Conservation (phyloP, 1,284 basidiomycete species). For the Agaricales sp. region DNA sequence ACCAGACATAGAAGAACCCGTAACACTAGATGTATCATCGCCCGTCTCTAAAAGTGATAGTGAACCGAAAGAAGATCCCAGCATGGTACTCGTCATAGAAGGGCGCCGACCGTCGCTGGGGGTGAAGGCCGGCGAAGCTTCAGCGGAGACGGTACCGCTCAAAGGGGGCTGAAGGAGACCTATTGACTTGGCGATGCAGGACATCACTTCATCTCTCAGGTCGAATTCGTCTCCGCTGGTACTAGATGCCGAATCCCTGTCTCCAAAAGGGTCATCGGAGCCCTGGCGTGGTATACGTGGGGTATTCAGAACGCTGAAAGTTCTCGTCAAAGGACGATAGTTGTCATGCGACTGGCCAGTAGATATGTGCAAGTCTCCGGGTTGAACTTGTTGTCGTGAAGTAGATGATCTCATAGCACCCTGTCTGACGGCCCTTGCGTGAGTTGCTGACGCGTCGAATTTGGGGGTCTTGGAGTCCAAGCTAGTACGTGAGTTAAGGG, state of each 20-base stretch:
- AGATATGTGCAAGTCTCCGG: constrained; percentile 56
- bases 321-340: constrained; percentile 36
- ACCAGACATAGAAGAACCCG: constrained; percentile 49
- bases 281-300: constrained; percentile 29
- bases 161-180: constrained; percentile 83
- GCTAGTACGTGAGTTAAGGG: constrained; percentile 16
- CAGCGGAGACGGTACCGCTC: constrained; percentile 51
- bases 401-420: no score
- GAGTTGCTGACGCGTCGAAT: constrained; percentile 6
- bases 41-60: constrained; percentile 72
- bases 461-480: background rate
- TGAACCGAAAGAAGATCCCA: constrained; percentile 78
- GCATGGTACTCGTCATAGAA: constrained; percentile 26
- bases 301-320: constrained; percentile 39
- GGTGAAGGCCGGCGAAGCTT: constrained; percentile 47
- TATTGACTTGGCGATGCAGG: constrained; percentile 95
- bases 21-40: constrained; percentile 58
- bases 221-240: constrained; percentile 60
- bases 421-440: constrained; percentile 10
- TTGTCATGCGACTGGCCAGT: constrained; percentile 32
- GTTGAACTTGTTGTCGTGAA: constrained; percentile 46
- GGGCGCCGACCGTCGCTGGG: constrained; percentile 40
- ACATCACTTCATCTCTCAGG: constrained; percentile 90
- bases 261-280: background rate
- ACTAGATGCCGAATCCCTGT: background rate